Base-by-base conservation (phyloP, 129 eudicot genomes). In the Centrapalus pauciflorus region DNA sequence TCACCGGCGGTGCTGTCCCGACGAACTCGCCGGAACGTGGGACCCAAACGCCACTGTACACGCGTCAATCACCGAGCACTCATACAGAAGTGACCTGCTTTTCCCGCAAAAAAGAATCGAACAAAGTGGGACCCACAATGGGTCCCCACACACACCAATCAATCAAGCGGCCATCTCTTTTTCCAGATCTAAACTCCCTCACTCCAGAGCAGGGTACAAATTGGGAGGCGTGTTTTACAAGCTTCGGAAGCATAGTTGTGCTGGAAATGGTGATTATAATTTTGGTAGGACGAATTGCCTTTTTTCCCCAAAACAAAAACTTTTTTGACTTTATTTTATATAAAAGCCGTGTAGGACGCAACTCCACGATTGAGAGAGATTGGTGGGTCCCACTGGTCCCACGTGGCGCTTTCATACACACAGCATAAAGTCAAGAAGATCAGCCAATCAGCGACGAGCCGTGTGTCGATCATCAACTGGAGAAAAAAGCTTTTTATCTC, bases 291-390 rank as follows among this genome's bases (percentile, higher is more conserved):
- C 27, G 0, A 54, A 12, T 30, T 66, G 20, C 16, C 38, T 26
- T 74, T 74, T 74, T 33, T 2, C 23, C 9, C n/a, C 7, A 34
- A 66, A 43, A 66, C 79, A 75, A 86, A 55, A 69, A 16, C 65
- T 61, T 75, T 73, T 79, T 61, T 77, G 92, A 79, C 81, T 82
- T 76, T 76, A 75, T 55, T 72, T 55, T 16, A 56, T 45, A 17
- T 34, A 49, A 73, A 78, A 78, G 93, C 80, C 84, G 88, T 86
- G 84, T 82, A 74, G 70, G 73, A 73, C 80, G 92, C 62, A 77
- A 67, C 55, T 67, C 78, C 76, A 80, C 82, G 76, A 83, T 77
- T 74, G 19, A 30, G 5, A 32, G 80, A 72, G 85, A 12, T 66
- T 5, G 46, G 13, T 69, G 74, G 75, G 51, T 16, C 62, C 59